A percentile compares a stretch with the other conserved stretches of the same genome.
Evolutionary conservation across 2,329 filamentous ascomycete genomes (phyloP).

Genomic region (Tolypocladium tropicale): DNA sequence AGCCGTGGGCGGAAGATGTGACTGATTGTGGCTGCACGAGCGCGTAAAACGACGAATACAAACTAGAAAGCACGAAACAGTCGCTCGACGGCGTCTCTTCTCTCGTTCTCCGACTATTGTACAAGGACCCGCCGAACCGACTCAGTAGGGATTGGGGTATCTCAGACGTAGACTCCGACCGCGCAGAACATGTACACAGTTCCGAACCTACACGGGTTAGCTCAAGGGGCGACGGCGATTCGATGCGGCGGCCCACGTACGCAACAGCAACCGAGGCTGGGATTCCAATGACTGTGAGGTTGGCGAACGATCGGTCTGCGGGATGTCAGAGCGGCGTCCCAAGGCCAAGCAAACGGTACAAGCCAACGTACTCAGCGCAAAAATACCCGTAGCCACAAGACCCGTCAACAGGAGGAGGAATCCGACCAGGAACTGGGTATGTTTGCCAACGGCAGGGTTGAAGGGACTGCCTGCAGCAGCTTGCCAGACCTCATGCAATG

Average conservation of each 20-base stretch:
- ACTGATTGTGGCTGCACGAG: not conserved
- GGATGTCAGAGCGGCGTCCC: conserved; percentile 2
- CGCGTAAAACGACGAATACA: conserved; percentile 6
- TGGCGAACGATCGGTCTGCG: conserved; percentile 71
- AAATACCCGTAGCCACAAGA: conserved; percentile 64
- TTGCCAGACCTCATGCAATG: conserved; percentile 86
- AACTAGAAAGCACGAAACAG: conserved; percentile 10
- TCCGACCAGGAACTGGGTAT: conserved; percentile 72
- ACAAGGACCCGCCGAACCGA: conserved; percentile 19
- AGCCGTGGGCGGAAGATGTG: not conserved
- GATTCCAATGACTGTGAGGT: conserved; percentile 66
- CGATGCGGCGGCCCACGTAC: conserved; percentile 43
- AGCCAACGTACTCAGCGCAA: conserved; percentile 67
- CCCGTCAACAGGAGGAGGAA: conserved; percentile 66
- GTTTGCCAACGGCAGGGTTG: conserved; percentile 68
- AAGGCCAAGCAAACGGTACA: not conserved
- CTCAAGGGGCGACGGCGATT: conserved; percentile 3
- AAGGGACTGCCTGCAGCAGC: conserved; percentile 82
- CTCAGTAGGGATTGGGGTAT: conserved; percentile 29
- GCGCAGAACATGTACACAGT: conserved; percentile 98
- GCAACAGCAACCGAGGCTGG: conserved; percentile 84
- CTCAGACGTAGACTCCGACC: conserved; percentile 93
- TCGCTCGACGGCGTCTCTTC: conserved; percentile 18
- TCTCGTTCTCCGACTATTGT: conserved; percentile 26
- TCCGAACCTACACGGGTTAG: conserved; percentile 57